phyloP scores from a whole-genome alignment of 352 stramenopile genomes.

The Halophytophthora batemanensis region DNA sequence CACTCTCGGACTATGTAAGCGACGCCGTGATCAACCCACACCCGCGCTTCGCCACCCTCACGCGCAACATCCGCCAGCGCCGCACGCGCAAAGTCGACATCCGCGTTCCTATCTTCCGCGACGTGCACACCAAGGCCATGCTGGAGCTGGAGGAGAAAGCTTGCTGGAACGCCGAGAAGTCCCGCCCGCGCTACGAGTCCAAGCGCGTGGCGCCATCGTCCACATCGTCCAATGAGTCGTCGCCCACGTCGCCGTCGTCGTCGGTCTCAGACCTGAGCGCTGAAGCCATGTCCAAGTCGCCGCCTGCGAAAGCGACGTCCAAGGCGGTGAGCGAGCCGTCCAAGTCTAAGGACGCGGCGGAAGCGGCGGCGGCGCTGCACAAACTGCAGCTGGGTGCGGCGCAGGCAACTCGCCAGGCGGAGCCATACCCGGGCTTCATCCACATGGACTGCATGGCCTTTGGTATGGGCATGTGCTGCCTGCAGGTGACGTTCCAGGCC shows the following conservation, averaged over 20 bases:
- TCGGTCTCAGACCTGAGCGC: constrained; percentile 47
- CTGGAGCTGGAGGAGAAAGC: constrained; percentile 61
- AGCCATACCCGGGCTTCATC: constrained; percentile 89
- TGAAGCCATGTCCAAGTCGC: constrained; percentile 74
- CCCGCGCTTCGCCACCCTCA: constrained; percentile 97
- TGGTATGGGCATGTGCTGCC: constrained; percentile 99
- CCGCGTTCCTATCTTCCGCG: constrained; percentile 81
- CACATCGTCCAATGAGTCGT: constrained; percentile 15
- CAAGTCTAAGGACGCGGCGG: constrained; percentile 60
- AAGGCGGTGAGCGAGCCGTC: constrained; percentile 23
- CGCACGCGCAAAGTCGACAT: constrained; percentile 85
- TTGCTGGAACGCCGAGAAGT: constrained; percentile 75
- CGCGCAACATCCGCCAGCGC: constrained; percentile 97
- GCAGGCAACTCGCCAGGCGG: constrained; percentile 63
- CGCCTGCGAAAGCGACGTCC: constrained; percentile 16
- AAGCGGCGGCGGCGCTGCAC: constrained; percentile 4
- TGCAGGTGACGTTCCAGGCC: constrained; percentile 98
- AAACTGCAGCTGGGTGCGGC: constrained; percentile 16
- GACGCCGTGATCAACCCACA: constrained; percentile 99
- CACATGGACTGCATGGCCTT: constrained; percentile 99
- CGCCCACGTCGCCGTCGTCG: constrained; percentile 28
- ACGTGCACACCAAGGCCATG: constrained; percentile 78
- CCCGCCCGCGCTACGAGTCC: constrained; percentile 71
- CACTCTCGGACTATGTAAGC: constrained; percentile 95
- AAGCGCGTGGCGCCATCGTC: constrained; percentile 36